Evolutionary conservation across 148 eudicot species (phyloP).

Genomic region (Mesembryanthemum crystallinum): DNA sequence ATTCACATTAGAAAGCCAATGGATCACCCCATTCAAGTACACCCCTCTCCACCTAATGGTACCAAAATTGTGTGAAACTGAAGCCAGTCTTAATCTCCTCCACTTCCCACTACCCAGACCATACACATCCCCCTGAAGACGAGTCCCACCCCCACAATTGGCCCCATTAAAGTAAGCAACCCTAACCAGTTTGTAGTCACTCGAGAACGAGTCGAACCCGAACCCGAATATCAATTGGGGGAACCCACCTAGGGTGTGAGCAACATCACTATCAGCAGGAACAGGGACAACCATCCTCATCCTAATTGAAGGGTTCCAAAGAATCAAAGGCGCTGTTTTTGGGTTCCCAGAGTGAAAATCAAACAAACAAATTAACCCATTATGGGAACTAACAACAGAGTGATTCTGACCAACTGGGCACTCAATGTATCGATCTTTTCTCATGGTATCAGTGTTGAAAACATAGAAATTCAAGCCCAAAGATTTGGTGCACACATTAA

Average conservation of each 20-base stretch:
- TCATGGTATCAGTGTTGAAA: background rate
- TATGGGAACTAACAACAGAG: constrained; percentile 17
- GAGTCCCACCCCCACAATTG: background rate
- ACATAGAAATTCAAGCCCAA: background rate
- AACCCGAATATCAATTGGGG: constrained; percentile 22
- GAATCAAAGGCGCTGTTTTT: background rate
- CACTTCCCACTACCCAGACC: background rate
- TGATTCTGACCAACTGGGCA: constrained; percentile 18
- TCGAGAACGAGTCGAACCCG: constrained; percentile 8
- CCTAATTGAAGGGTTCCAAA: constrained; percentile 22
- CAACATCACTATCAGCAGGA: background rate
- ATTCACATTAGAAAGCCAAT: constrained; percentile 16
- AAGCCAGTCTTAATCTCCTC: background rate
- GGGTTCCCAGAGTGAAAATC: constrained; percentile 13
- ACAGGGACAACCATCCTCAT: background rate
- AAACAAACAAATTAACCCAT: constrained; percentile 20
- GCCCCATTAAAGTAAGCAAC: constrained; percentile 3
- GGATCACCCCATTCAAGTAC: constrained; percentile 23
- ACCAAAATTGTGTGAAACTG: background rate
- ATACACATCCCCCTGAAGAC: constrained; percentile 5
- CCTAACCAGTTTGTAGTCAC: constrained; percentile 3
- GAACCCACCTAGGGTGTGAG: constrained; percentile 12
- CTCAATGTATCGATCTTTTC: background rate
- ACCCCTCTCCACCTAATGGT: constrained; percentile 22
- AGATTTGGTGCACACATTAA: background rate